phyloP scores from a whole-genome alignment of 176 grass and related monocot species.

The Musa acuminata region DNA sequence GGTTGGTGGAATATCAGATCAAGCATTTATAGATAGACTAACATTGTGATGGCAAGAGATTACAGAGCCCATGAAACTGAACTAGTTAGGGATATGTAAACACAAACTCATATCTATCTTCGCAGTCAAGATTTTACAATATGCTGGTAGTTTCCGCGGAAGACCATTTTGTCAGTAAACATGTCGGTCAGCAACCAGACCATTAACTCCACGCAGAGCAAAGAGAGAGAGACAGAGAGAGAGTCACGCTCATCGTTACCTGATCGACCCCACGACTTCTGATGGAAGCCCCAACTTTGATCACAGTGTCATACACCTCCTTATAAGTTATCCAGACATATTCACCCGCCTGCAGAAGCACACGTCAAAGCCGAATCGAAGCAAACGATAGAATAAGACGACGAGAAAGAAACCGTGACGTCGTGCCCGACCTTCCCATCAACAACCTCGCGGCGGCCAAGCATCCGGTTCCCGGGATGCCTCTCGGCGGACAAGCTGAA shows the following conservation, averaged over 20 bases:
- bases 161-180: no score
- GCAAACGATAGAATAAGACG: no score
- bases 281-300: slow-evolving; percentile 54
- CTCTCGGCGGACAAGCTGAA: slow-evolving; percentile 48
- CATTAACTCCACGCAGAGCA: background rate
- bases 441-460: slow-evolving; percentile 53
- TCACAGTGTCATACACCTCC: slow-evolving; percentile 52
- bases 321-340: slow-evolving; percentile 69
- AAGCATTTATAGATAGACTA: no score
- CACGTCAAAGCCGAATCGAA: background rate
- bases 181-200: no score
- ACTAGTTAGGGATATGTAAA: no score
- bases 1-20: no score
- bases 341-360: slow-evolving; percentile 40
- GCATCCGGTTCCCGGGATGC: slow-evolving; percentile 68
- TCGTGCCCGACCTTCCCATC: slow-evolving; percentile 43
- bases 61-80: no score
- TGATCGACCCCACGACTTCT: slow-evolving; percentile 48
- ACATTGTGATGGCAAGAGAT: no score
- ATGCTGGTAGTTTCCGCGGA: no score
- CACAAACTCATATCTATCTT: no score
- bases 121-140: no score
- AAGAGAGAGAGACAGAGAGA: background rate
- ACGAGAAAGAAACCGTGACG: background rate
- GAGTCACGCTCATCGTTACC: slow-evolving; percentile 21